Evolutionary conservation across 768 basidiomycete species (phyloP).

Genomic region (Cystoderma amianthinum): DNA sequence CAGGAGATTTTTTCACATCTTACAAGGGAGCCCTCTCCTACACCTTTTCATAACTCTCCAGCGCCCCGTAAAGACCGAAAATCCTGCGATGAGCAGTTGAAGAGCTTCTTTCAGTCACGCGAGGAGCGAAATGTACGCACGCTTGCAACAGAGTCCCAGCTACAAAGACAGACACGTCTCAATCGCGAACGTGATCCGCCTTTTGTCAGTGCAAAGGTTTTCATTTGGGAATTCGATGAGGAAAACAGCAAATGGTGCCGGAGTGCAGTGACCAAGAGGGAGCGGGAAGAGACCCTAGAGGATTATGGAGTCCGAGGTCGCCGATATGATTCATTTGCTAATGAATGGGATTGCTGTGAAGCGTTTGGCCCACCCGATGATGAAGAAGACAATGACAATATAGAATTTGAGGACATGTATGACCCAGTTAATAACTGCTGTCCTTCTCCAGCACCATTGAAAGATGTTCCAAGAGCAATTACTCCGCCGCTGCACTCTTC

Average conservation of each 20-base stretch:
- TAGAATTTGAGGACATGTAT: not conserved
- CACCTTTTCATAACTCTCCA: too few relatives aligned
- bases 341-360: not conserved
- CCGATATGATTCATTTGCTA: not conserved
- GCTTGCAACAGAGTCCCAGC: not conserved
- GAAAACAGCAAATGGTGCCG: not conserved
- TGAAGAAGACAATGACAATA: not conserved
- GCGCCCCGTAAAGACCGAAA: too few relatives aligned
- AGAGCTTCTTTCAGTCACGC: not conserved
- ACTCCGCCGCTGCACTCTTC: not conserved
- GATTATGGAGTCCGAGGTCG: not conserved
- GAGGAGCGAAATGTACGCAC: not conserved
- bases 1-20: too few relatives aligned
- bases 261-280: not conserved
- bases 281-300: not conserved
- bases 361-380: not conserved
- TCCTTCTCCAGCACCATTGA: not conserved
- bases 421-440: not conserved
- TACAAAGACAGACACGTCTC: not conserved
- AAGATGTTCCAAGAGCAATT: not conserved
- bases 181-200: not conserved
- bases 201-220: conserved; percentile 4
- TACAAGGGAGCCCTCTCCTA: too few relatives aligned
- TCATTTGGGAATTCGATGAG: conserved; percentile 2
- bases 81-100: not conserved